Evolutionary conservation across 2,329 filamentous ascomycete species (phyloP).

Genomic region (Cercospora beticola): DNA sequence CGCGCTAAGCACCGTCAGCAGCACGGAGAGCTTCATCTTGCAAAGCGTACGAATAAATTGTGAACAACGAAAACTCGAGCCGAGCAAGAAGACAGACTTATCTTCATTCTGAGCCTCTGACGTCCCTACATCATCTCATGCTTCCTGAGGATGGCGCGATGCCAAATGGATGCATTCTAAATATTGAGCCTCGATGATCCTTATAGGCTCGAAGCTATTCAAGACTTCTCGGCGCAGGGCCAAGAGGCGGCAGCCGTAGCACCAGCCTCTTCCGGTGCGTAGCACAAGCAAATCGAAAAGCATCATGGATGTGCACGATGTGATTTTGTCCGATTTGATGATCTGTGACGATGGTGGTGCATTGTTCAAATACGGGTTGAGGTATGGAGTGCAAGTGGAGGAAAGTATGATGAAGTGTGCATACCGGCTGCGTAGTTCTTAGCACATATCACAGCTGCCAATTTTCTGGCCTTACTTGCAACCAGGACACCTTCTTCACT

Average conservation of each 20-base stretch:
- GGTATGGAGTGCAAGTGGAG: background rate
- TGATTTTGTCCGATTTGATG: background rate
- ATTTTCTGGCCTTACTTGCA: background rate
- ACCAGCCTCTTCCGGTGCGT: background rate
- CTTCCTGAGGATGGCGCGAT: background rate
- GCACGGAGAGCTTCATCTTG: slow-evolving; percentile 1
- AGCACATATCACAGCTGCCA: background rate
- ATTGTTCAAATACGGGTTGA: background rate
- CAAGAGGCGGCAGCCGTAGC: background rate
- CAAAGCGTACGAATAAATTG: background rate
- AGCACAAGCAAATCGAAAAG: background rate
- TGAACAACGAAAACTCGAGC: background rate
- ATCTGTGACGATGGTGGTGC: background rate
- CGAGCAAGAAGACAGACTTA: background rate
- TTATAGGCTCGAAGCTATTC: background rate
- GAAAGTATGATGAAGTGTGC: background rate
- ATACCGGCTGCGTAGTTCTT: background rate
- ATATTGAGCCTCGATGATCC: background rate
- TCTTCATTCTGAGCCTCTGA: background rate
- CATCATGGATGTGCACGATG: background rate
- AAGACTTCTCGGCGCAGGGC: slow-evolving; percentile 13
- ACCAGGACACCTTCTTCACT: background rate
- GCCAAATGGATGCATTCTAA: background rate
- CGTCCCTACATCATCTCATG: background rate
- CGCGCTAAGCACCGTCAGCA: slow-evolving; percentile 15